Evolutionary conservation across 805 yeast species (phyloP).

Genomic region (Dipodascopsis uninucleata): DNA sequence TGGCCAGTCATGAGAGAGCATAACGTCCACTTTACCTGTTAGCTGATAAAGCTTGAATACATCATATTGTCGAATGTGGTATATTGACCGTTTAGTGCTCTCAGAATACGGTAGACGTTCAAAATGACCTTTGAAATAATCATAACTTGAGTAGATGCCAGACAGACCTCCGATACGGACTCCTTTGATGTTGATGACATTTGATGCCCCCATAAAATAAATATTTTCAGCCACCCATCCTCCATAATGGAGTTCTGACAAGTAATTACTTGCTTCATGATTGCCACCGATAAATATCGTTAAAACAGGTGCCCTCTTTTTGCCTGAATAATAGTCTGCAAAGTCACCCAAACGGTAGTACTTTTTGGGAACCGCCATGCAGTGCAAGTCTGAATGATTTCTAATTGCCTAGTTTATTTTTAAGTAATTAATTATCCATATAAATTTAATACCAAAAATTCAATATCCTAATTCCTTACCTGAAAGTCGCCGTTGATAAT

Average conservation of each 20-base stretch:
- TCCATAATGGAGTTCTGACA: conserved; percentile 70
- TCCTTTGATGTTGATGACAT: conserved; percentile 71
- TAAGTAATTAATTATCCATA: conserved; percentile 37
- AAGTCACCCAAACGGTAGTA: conserved; percentile 78
- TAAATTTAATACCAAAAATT: too few species aligned
- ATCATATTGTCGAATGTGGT: conserved; percentile 67
- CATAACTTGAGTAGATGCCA: conserved; percentile 67
- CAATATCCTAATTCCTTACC: too few species aligned
- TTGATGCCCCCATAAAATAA: conserved; percentile 76
- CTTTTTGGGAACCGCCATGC: conserved; percentile 76
- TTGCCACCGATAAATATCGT: conserved; percentile 92
- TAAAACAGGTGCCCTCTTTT: conserved; percentile 60
- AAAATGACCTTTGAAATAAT: conserved; percentile 43
- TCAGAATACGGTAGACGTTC: conserved; percentile 50
- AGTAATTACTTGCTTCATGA: conserved; percentile 82
- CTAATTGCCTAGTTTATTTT: conserved; percentile 79
- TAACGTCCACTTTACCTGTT: conserved; percentile 48
- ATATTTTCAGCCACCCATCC: conserved; percentile 93
- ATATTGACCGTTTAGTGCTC: conserved; percentile 52
- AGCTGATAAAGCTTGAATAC: conserved; percentile 51
- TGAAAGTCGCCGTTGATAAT: conserved; percentile 83
- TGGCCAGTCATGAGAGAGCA: conserved; percentile 95
- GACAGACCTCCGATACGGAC: conserved; percentile 75
- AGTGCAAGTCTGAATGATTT: conserved; percentile 55
- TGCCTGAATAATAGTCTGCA: conserved; percentile 61